Conservation (phyloP, 2,329 filamentous ascomycete species). For the Xylaria sp. region DNA sequence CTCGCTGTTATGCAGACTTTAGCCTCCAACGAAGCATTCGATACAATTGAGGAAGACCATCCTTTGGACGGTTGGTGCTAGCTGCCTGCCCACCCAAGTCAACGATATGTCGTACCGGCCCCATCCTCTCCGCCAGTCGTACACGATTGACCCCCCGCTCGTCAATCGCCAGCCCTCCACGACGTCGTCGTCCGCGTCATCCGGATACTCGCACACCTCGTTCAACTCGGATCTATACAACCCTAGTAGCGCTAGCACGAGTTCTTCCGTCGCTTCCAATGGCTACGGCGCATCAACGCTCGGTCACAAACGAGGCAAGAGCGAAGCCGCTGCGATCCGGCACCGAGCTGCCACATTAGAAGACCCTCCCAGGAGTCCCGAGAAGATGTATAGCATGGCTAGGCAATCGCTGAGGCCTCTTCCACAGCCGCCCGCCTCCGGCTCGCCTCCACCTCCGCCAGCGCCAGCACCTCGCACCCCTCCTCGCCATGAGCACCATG, state of each 20-base stretch:
- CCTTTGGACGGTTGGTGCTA: constrained; percentile 35
- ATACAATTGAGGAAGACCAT: constrained; percentile 46
- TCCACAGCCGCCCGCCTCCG: constrained; percentile 69
- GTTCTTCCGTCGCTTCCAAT: constrained; percentile 78
- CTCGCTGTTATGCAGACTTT: constrained; percentile 50
- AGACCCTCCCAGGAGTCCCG: constrained; percentile 60
- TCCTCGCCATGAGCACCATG: constrained; percentile 59
- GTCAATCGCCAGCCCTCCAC: constrained; percentile 74
- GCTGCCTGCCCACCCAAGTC: constrained; percentile 8
- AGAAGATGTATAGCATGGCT: constrained; percentile 75
- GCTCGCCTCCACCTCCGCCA: constrained; percentile 51
- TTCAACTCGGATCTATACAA: constrained; percentile 62
- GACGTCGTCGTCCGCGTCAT: constrained; percentile 77
- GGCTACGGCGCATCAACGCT: constrained; percentile 57
- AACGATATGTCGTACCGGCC: constrained; percentile 66
- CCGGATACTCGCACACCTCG: constrained; percentile 68
- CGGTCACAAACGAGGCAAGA: constrained; percentile 79
- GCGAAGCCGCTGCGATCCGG: constrained; percentile 68
- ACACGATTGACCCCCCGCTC: constrained; percentile 56
- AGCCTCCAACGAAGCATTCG: constrained; percentile 41
- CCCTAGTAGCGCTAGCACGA: constrained; percentile 72
- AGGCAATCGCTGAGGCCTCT: constrained; percentile 82
- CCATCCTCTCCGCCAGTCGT: constrained; percentile 67
- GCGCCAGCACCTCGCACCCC: constrained; percentile 48
- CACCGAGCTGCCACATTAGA: constrained; percentile 61